Evolutionary conservation across 192 early-diverging fungal genomes (phyloP), one percentile per base, ranked within the genome.

Genomic region (Backusella morwellensis): DNA sequence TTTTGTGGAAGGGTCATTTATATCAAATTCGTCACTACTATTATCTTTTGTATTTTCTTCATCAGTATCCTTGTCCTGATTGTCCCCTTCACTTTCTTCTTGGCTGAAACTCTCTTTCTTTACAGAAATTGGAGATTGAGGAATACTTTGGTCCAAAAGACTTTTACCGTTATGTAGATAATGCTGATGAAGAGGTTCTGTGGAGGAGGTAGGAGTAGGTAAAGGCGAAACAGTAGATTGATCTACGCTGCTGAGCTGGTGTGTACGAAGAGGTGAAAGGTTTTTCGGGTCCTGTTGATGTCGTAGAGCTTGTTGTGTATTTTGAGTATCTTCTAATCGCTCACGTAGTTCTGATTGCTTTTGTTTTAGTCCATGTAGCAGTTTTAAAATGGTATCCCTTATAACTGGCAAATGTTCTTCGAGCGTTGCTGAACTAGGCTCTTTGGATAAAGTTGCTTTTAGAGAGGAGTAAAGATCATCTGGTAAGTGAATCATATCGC

Each of bases 321-420:
- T 70, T 29, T 23, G 21, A 15, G 34, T 11, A n/a, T 52, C 23
- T 29, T 72, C 70, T 72, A 72, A 68, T 36, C 77, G 35, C 5
- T 88, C 85, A 29, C 84, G 59, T 68, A 84, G 81, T 4, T 84
- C 29, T 35, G 81, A 83, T 77, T 90, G 88, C 47, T 88, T 90
- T 44, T 73, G 77, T 38, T 87, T 87, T 40, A 90, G 68, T 6
- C 85, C 86, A 74, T 90, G 85, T 4, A 90, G 68, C 9, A 90
- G 73, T 26, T 76, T 73, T 35, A 90, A 79, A 74, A 90, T 90
- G 35, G 84, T 80, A 32, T 86, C 86, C 63, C 83, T 81, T 66
- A 90, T 90, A 8, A 68, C 77, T n/a, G 88, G 88, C 17, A 90
- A 70, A 59, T 87, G 77, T 15, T 80, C 72, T 42, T 90, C 89